Conservation (phyloP, 2,329 filamentous ascomycete genomes). For the Didymella arachidicola region DNA sequence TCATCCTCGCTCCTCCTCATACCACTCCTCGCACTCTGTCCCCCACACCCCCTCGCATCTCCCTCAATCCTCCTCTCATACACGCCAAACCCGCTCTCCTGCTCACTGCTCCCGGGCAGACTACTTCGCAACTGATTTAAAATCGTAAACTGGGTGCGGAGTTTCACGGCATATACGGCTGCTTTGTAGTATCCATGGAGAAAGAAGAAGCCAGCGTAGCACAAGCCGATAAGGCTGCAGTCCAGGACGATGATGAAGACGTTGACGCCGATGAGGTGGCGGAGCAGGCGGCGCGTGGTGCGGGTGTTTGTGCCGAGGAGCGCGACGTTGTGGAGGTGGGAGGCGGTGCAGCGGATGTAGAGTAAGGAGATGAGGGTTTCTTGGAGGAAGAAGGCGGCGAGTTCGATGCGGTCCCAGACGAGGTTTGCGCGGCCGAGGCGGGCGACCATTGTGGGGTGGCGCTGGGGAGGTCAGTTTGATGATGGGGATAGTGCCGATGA, state of each 20-base stretch:
- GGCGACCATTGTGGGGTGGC: slow-evolving; percentile 22
- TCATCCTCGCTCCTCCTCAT: slow-evolving; percentile 9
- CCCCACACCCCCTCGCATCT: not conserved
- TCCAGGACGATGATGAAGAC: slow-evolving; percentile 53
- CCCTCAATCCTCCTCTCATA: slow-evolving; percentile 35
- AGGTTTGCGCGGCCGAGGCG: slow-evolving; percentile 22
- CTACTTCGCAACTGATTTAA: slow-evolving; percentile 50
- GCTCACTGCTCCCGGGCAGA: slow-evolving; percentile 19
- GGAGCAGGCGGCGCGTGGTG: slow-evolving; percentile 28
- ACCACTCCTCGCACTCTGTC: not conserved
- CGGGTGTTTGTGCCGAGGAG: slow-evolving; percentile 25
- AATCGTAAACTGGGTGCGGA: slow-evolving; percentile 63
- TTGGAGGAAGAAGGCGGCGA: slow-evolving; percentile 52
- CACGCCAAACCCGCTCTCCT: slow-evolving; percentile 7
- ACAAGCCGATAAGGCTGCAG: slow-evolving; percentile 49
- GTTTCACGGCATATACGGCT: slow-evolving; percentile 54
- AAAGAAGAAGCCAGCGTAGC: slow-evolving; percentile 50
- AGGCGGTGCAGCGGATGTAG: slow-evolving; percentile 61
- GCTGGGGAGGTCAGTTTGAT: slow-evolving; percentile 22
- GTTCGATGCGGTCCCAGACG: slow-evolving; percentile 52
- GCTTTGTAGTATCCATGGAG: slow-evolving; percentile 51
- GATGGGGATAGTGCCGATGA: too few species aligned
- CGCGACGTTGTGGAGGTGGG: slow-evolving; percentile 44
- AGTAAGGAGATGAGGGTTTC: slow-evolving; percentile 51
- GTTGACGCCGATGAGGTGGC: slow-evolving; percentile 51